Conservation (phyloP, 495 filamentous ascomycete species). For the Penicillium turbatum region DNA sequence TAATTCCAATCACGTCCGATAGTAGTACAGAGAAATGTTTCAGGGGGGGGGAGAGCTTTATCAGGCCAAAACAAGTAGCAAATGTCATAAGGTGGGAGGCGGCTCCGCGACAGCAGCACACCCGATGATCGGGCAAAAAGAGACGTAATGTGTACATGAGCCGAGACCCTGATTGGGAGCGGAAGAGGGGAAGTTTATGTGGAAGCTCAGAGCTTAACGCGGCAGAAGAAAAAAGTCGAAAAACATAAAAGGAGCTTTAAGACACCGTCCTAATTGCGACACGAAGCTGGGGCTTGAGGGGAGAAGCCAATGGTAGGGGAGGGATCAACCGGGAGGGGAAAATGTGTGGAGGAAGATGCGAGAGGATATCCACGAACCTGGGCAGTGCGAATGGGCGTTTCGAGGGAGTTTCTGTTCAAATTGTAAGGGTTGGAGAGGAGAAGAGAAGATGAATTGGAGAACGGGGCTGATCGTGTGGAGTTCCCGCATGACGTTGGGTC, state of each 20-base stretch:
- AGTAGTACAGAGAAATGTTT: constrained; percentile 17
- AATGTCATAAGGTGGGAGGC: constrained; percentile 25
- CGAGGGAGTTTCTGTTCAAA: neutral
- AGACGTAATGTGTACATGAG: constrained; percentile 13
- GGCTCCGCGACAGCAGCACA: constrained; percentile 21
- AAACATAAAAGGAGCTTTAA: constrained; percentile 12
- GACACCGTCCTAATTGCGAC: constrained; percentile 10
- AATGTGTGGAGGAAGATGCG: constrained; percentile 14
- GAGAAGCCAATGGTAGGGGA: constrained; percentile 17
- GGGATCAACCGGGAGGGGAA: constrained; percentile 18
- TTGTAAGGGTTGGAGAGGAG: neutral
- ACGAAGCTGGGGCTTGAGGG: constrained; percentile 11
- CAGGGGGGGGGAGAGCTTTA: constrained; percentile 7
- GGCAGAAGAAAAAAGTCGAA: constrained; percentile 17
- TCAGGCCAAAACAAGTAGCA: constrained; percentile 12
- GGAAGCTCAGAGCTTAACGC: constrained; percentile 20
- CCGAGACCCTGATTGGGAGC: constrained; percentile 17
- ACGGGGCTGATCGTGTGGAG: neutral
- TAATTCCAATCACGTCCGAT: constrained; percentile 14
- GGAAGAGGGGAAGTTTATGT: neutral
- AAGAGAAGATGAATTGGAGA: neutral
- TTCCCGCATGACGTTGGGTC: constrained; percentile 1
- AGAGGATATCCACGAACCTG: constrained; percentile 16
- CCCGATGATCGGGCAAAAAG: constrained; percentile 10
- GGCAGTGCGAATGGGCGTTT: constrained; percentile 1